A percentile compares a stretch with the other conserved stretches of the same genome.
phyloP scores from a whole-genome alignment of 306 rosid genomes.

The Cicer arietinum region DNA sequence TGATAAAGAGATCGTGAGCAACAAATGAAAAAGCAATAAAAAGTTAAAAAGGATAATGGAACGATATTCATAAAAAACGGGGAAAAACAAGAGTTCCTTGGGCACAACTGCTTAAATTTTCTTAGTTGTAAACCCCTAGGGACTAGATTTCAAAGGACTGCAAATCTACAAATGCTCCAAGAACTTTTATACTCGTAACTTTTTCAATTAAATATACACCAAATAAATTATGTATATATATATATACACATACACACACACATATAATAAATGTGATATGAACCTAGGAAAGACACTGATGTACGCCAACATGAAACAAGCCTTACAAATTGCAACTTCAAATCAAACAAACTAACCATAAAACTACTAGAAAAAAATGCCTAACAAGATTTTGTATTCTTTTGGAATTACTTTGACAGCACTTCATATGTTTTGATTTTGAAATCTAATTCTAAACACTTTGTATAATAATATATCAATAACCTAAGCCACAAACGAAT shows the following conservation, averaged over 20 bases:
- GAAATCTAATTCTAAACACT: conserved; percentile 6
- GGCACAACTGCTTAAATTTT: background rate
- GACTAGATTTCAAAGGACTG: conserved; percentile 20
- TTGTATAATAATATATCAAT: conserved; percentile 12
- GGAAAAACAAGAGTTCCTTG: conserved; percentile 6
- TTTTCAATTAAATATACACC: too few species aligned
- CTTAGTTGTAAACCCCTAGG: conserved; percentile 8
- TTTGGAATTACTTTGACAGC: conserved; percentile 27
- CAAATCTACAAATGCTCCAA: background rate
- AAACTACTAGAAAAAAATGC: conserved; percentile 15
- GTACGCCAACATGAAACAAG: conserved; percentile 15
- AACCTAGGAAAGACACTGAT: background rate
- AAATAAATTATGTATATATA: too few species aligned
- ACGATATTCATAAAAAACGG: conserved; percentile 17
- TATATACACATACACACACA: too few species aligned
- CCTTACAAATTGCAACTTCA: conserved; percentile 23
- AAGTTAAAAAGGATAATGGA: conserved; percentile 7
- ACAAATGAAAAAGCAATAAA: conserved; percentile 4
- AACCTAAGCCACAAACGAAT: conserved; percentile 28
- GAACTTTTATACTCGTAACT: background rate
- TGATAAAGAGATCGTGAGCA: conserved; percentile 1
- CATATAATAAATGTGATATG: too few species aligned
- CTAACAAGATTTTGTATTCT: conserved; percentile 20
- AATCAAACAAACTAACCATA: conserved; percentile 27
- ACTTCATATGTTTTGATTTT: conserved; percentile 13